phyloP scores from a whole-genome alignment of 805 yeast species.

The Lipomyces lipofer region DNA sequence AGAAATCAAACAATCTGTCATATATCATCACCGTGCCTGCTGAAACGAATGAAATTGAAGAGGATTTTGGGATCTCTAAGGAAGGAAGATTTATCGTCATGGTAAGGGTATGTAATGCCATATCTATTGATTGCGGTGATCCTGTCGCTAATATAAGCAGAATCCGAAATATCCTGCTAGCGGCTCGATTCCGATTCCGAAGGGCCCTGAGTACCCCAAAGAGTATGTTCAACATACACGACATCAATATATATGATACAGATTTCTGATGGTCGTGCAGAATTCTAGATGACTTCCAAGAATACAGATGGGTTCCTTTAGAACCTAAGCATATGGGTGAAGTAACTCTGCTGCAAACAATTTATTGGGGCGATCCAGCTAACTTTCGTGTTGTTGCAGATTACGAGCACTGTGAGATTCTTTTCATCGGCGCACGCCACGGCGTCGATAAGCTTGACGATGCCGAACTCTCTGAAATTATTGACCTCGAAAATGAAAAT shows the following conservation, averaged over 20 bases:
- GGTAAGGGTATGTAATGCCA: constrained; percentile 1
- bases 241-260: no score
- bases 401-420: constrained; percentile 5
- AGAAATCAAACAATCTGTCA: background rate
- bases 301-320: constrained; percentile 13
- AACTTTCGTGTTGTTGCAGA: background rate
- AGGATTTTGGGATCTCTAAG: constrained; percentile 5
- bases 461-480: background rate
- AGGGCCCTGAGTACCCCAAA: constrained; percentile 1
- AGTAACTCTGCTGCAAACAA: background rate
- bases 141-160: background rate
- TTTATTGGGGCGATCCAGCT: background rate
- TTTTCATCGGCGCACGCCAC: constrained; percentile 6
- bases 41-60: constrained; percentile 1
- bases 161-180: background rate
- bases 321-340: constrained; percentile 13
- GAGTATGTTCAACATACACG: background rate
- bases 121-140: background rate
- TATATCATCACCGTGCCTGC: constrained; percentile 6
- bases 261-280: background rate
- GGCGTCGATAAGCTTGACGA: constrained; percentile 1
- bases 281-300: constrained; percentile 2
- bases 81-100: constrained; percentile 13
- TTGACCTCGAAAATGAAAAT: constrained; percentile 4
- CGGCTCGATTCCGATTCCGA: background rate